Evolutionary conservation across 169 alveolate genomes (phyloP), one percentile per base, ranked within the genome.

Genomic region (Plasmodium malariae): DNA sequence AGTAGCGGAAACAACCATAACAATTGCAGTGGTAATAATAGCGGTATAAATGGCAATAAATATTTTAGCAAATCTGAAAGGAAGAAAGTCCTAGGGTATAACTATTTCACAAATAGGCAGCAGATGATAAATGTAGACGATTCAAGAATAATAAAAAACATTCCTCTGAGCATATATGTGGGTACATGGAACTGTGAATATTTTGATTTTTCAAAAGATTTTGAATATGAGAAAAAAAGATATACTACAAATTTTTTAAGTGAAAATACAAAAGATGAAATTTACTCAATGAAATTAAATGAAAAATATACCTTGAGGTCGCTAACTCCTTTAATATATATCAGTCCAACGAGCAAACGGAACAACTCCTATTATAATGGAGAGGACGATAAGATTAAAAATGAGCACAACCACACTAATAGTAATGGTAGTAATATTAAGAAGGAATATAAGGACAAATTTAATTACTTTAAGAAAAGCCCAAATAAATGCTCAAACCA

Each of bases 131-230:
- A 45, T 32, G 59, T 26, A 24, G 83, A 80, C 1, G 80, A 80
- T 49, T 28, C 37, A 32, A 80, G 65, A 9, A 80, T 80, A 49
- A 65, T 80, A 30, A 80, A 67, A 67, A 80, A 63, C 28, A n/a
- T 59, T 7, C 96, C 96, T 6, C 21, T 91, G 3, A 78, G 93
- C 30, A 90, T 93, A 11, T 93, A 88, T 54, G 96, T 93, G 14
- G 96, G 96, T 30, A 93, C 96, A n/a, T 93, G 96, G 96, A 93
- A 93, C 43, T 90, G 94, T 69, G 96, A 72, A 34, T 93, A 87
- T 62, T 89, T 88, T 57, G 94, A 93, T 48, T 60, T 85, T 40
- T 74, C 78, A 14, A 88, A 76, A 54, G 69, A 78, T 14, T 51
- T 55, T 24, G 57, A 62, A 11, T 55, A 67, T 32, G 90, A 89